phyloP scores from a whole-genome alignment of 2,329 filamentous ascomycete genomes.

The Cucurbitaria berberidis region DNA sequence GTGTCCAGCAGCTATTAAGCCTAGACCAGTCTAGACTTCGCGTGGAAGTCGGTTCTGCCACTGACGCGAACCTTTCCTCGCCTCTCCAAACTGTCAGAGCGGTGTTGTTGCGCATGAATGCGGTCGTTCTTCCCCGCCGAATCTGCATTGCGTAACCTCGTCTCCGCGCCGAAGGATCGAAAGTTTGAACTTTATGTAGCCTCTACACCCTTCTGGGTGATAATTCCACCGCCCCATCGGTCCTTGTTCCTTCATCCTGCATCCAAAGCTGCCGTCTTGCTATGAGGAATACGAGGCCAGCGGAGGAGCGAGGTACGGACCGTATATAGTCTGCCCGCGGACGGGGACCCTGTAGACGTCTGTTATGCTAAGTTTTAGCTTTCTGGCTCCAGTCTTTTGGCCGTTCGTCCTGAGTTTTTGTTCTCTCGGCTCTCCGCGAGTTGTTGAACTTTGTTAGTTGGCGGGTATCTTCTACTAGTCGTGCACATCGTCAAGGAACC shows the following conservation, averaged over 20 bases:
- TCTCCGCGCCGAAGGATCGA: constrained; percentile 13
- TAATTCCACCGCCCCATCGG: not conserved
- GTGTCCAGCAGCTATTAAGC: not conserved
- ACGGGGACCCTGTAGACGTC: not conserved
- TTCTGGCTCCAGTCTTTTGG: not conserved
- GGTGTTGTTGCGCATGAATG: not conserved
- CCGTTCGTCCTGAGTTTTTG: not conserved
- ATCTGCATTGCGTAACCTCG: constrained; percentile 16
- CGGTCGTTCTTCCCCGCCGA: constrained; percentile 2
- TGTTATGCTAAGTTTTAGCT: not conserved
- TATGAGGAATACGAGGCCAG: not conserved
- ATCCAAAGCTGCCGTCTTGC: not conserved
- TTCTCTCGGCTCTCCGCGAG: not conserved
- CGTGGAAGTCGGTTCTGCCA: constrained; percentile 9
- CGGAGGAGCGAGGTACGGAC: not conserved
- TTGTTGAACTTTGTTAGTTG: not conserved
- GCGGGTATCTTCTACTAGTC: not conserved
- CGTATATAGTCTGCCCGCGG: constrained; percentile 10
- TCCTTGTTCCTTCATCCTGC: not conserved
- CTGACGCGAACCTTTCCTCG: not conserved
- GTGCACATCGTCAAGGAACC: not conserved
- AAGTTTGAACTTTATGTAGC: constrained; percentile 9
- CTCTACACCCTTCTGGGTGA: not conserved
- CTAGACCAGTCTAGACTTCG: not conserved
- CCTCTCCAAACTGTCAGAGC: not conserved